Evolutionary conservation across 2,329 filamentous ascomycete species (phyloP), one percentile per base, ranked within the genome.

Genomic region (Trichoderma oligosporum): DNA sequence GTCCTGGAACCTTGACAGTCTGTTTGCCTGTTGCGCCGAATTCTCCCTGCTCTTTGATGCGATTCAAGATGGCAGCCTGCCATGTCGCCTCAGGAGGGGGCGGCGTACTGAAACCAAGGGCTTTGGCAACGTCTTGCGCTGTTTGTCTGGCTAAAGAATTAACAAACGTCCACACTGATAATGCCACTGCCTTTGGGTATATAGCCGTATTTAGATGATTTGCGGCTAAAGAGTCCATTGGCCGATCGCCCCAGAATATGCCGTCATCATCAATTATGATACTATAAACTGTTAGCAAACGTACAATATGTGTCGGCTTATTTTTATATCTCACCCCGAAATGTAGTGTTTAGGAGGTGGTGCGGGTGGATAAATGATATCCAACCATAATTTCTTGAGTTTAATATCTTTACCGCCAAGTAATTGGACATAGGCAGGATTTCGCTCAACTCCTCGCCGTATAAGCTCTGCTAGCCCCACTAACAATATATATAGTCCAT

Each of bases 271-370:
- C 75, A 39, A 83, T 68, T 20, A 78, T 73, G 51, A 84, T 69
- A 2, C 82, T 83, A 61, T 2, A 7, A 6, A 60, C 14, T 20
- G 33, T 73, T 42, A 73, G 66, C 12, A 12, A 14, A 25, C 4
- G 12, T 20, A 20, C 4, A 8, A 11, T 12, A 27, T 12, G 22
- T 6, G 5, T 1, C 27, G 12, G 12, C 6, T 7, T 5, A n/a
- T 14, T 12, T 7, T 42, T 12, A 7, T 24, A n/a, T 7, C 63
- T 62, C 78, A 87, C 85, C 84, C 85, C 47, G 78, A 78, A 58
- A 82, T 78, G 59, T 79, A 75, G 57, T 82, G 85, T 54, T 76
- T 78, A 4, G 85, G 83, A 1, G 85, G 84, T 39, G 84, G 81
- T 33, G 72, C 73, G 41, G 71, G 70, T 0, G 85, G 85, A 61